Conservation (phyloP, 2,329 filamentous ascomycete genomes). For the Aciculosporium take region DNA sequence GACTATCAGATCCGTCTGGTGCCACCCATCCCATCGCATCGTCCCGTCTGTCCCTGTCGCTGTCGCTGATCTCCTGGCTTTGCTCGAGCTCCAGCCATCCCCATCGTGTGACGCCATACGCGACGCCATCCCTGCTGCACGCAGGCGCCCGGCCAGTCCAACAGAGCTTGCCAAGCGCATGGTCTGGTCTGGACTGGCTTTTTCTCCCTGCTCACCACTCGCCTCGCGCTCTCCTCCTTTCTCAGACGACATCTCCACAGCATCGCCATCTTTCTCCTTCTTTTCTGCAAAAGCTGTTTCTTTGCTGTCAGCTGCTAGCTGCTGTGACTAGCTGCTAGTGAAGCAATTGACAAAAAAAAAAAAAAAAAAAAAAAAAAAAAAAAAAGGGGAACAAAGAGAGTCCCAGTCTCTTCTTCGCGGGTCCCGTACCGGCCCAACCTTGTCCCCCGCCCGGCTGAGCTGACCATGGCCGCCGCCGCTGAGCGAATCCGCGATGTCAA, state of each 20-base stretch:
- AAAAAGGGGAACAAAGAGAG: no score
- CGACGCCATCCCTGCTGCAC: constrained; percentile 7
- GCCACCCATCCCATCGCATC: no score
- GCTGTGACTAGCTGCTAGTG: constrained; percentile 1
- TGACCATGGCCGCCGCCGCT: constrained; percentile 32
- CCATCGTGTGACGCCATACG: constrained; percentile 1
- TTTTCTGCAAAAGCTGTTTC: neutral
- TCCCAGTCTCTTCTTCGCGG: neutral
- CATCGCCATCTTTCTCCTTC: neutral
- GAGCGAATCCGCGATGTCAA: constrained; percentile 57
- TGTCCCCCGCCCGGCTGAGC: neutral
- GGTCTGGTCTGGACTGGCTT: neutral
- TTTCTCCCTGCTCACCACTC: neutral
- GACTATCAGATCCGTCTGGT: no score
- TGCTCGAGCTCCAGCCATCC: no score
- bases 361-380: no score
- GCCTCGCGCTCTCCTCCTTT: neutral
- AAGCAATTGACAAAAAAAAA: no score
- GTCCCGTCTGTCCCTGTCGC: neutral
- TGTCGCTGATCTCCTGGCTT: no score
- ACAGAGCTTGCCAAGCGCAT: neutral
- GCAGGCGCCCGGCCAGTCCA: constrained; percentile 3
- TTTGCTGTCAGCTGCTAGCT: neutral
- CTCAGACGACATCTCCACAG: neutral
- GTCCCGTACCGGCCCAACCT: neutral